Evolutionary conservation across 2,329 filamentous ascomycete species (phyloP), one percentile per base, ranked within the genome.

Genomic region (Colletotrichum noveboracense): DNA sequence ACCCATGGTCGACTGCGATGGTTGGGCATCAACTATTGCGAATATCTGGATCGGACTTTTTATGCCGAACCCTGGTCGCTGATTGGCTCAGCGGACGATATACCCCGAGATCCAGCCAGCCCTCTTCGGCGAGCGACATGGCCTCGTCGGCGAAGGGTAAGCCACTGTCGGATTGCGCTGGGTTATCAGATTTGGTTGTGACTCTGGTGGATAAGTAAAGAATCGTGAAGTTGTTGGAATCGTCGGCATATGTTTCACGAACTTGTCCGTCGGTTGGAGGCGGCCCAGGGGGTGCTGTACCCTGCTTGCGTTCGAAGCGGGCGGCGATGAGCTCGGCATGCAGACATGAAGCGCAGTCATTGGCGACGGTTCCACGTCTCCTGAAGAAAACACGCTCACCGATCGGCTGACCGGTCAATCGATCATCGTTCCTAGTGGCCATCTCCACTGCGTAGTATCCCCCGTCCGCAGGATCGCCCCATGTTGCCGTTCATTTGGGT

Each of bases 401-500:
- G 48, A 55, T 32, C 28, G 34, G 18, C 18, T 43, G 34, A 69
- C 32, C 55, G 66, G 32, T 60, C 55, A 26, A n/a, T 60, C 58
- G 9, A 32, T 61, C 52, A 26, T 24, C 32, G 3, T 28, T 43
- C 66, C 21, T 55, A 14, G 32, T 32, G 58, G 66, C 66, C 52
- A 43, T 61, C 26, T n/a, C 26, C n/a, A 43, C 66, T 66, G 60
- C 72, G 30, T 21, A 52, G 30, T 30, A 13, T 52, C 12, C 21
- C 26, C 24, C 30, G 36, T 58, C 68, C 26, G 21, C 18, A 60
- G 60, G 43, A 26, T 60, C 43, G 72, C 61, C 72, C 72, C 72
- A 75, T 62, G 68, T 26, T 71, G 68, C 61, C 61, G n/a, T 56
- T 48, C 68, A 5, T 28, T 66, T 61, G 71, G 67, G 60, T 66